phyloP scores from a whole-genome alignment of 2,329 filamentous ascomycete species.

The Fusarium sp. region DNA sequence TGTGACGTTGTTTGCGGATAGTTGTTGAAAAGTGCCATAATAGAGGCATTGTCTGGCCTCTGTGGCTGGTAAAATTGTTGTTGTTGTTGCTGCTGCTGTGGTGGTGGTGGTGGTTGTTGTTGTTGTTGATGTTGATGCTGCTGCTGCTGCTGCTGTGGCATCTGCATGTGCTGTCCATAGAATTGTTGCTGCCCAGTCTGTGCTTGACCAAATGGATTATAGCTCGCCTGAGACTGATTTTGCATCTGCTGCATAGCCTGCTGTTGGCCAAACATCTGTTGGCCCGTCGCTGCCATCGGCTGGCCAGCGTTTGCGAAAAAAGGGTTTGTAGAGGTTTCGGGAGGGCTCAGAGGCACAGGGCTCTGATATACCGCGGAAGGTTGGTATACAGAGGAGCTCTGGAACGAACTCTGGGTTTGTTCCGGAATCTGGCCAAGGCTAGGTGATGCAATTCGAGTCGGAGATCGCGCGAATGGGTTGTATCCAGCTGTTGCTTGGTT shows the following conservation, averaged over 20 bases:
- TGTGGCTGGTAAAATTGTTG: conserved; percentile 58
- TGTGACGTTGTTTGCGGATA: conserved; percentile 66
- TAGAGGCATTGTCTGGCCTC: conserved; percentile 77
- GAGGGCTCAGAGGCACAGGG: conserved; percentile 43
- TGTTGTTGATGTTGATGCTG: conserved; percentile 43
- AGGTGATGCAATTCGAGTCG: conserved; percentile 64
- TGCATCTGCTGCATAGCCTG: conserved; percentile 34
- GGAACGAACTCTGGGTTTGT: conserved; percentile 61
- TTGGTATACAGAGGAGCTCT: conserved; percentile 50
- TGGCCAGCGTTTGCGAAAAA: conserved; percentile 53
- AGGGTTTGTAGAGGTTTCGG: conserved; percentile 52
- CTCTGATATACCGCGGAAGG: conserved; percentile 52
- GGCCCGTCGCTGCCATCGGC: conserved; percentile 44
- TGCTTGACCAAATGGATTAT: conserved; percentile 49
- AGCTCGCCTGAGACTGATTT: conserved; percentile 32
- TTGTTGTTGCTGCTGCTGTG: conserved; percentile 44
- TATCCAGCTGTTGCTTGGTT: conserved; percentile 52
- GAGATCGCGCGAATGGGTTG: conserved; percentile 65
- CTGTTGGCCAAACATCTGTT: conserved; percentile 48
- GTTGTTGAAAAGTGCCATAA: conserved; percentile 79
- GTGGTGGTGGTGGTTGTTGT: conserved; percentile 11
- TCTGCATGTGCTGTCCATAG: conserved; percentile 43
- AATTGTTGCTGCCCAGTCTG: conserved; percentile 40
- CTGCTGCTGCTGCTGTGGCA: conserved; percentile 42
- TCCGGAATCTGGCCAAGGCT: conserved; percentile 66